Conservation (phyloP, 768 basidiomycete species). For the Trametes coccinea region DNA sequence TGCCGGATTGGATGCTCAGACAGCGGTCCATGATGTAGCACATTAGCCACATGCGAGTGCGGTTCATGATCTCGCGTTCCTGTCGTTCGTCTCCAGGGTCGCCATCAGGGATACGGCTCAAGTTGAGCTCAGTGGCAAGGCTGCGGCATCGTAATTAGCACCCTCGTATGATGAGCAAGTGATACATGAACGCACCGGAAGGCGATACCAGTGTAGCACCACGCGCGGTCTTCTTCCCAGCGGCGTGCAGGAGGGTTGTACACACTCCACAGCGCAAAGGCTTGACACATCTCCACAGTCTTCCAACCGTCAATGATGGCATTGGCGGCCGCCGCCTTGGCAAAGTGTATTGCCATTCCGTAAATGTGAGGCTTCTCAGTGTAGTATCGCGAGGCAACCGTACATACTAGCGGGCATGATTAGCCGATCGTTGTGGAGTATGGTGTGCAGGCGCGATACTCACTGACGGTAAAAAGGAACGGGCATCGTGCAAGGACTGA, state of each 20-base stretch:
- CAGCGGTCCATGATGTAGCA: slow-evolving; percentile 77
- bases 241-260: slow-evolving; percentile 62
- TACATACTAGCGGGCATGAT: slow-evolving; percentile 52
- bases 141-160: slow-evolving; percentile 33
- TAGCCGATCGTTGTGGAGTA: background rate
- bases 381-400: slow-evolving; percentile 69
- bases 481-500: slow-evolving; percentile 55
- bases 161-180: background rate
- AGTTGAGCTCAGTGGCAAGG: slow-evolving; percentile 70
- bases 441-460: slow-evolving; percentile 4
- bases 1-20: slow-evolving; percentile 74
- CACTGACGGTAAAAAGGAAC: slow-evolving; percentile 62
- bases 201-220: slow-evolving; percentile 72
- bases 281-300: slow-evolving; percentile 78
- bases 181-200: slow-evolving; percentile 45
- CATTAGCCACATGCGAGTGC: slow-evolving; percentile 73
- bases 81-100: slow-evolving; percentile 49
- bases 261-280: slow-evolving; percentile 66
- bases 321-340: slow-evolving; percentile 58
- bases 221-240: slow-evolving; percentile 72
- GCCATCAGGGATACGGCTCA: slow-evolving; percentile 52
- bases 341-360: slow-evolving; percentile 58
- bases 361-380: slow-evolving; percentile 55
- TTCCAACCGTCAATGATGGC: slow-evolving; percentile 60
- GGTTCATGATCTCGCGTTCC: slow-evolving; percentile 67